A percentile compares a stretch with the other conserved stretches of the same genome.
These are phyloP conservation scores for Leptosphaerulina australis DNA, from an alignment of 2,329 filamentous ascomycete genomes.

Conservation along the genomic window DNA sequence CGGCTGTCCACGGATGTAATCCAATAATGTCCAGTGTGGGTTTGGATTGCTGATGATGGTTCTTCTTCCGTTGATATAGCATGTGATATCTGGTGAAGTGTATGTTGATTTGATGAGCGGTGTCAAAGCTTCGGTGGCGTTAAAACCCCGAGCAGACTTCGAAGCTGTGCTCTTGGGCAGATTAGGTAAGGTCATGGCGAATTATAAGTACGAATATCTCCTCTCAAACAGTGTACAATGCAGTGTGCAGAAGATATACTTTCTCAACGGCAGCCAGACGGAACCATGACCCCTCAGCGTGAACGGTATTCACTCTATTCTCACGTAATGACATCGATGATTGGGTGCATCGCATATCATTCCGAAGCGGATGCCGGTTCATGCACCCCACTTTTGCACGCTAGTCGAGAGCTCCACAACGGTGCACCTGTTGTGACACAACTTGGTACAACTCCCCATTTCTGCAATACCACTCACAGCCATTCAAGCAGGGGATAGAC, in stretches of 20 bases:
- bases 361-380: slow-evolving; percentile 1
- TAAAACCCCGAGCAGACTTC: slow-evolving; percentile 31
- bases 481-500: slow-evolving; percentile 26
- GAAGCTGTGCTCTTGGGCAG: slow-evolving; percentile 40
- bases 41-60: slow-evolving; percentile 84
- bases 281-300: slow-evolving; percentile 23
- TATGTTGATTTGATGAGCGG: slow-evolving; percentile 77
- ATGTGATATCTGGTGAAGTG: slow-evolving; percentile 72
- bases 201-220: neutral
- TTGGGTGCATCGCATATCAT: slow-evolving; percentile 19
- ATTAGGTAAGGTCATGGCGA: slow-evolving; percentile 38
- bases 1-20: slow-evolving; percentile 82
- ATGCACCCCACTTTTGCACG: slow-evolving; percentile 10
- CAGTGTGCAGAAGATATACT: slow-evolving; percentile 5
- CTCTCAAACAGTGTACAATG: neutral
- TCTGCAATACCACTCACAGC: slow-evolving; percentile 33
- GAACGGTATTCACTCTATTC: slow-evolving; percentile 15
- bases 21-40: slow-evolving; percentile 86
- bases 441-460: slow-evolving; percentile 33
- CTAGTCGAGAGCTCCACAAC: slow-evolving; percentile 1
- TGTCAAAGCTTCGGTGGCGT: slow-evolving; percentile 55
- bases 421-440: slow-evolving; percentile 9
- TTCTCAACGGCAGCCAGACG: slow-evolving; percentile 2
- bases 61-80: slow-evolving; percentile 90
- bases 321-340: slow-evolving; percentile 35